Percentiles rank a stretch among this genome's conserved stretches.
Conservation (phyloP, 345 rosid species). For the Cardamine resedifolia region DNA sequence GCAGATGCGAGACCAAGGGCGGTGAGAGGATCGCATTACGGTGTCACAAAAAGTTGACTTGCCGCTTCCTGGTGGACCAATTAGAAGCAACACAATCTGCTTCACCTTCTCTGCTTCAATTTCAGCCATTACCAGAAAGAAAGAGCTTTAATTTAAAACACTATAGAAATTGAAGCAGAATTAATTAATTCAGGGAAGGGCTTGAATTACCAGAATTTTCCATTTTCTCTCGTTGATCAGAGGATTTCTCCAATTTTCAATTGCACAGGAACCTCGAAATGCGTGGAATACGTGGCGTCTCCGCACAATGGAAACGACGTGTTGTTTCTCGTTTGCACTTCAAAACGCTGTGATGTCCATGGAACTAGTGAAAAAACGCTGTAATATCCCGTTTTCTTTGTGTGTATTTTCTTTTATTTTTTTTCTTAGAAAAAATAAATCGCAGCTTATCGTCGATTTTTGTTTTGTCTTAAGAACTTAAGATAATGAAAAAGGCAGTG, state of each 20-base stretch:
- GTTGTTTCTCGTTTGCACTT: background rate
- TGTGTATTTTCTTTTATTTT: too few species aligned
- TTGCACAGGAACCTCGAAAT: background rate
- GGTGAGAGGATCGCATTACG: constrained; percentile 54
- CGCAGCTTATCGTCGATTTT: background rate
- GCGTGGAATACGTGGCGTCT: constrained; percentile 29
- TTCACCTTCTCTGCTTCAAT: constrained; percentile 41
- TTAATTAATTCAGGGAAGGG: background rate
- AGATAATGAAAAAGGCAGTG: too few species aligned
- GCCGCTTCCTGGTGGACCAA: constrained; percentile 70
- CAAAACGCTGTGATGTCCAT: constrained; percentile 7
- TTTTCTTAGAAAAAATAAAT: too few species aligned
- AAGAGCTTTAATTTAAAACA: background rate
- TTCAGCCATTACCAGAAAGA: constrained; percentile 25
- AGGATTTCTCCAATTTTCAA: background rate
- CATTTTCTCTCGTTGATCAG: constrained; percentile 30
- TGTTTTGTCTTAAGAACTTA: background rate
- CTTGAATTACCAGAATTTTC: constrained; percentile 35
- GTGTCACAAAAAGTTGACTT: constrained; percentile 86
- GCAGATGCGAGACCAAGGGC: constrained; percentile 86
- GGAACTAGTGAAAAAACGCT: too few species aligned
- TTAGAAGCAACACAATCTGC: too few species aligned
- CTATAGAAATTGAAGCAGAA: background rate
- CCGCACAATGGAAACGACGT: background rate
- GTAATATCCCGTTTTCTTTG: too few species aligned